Conservation (phyloP, 208 protist genomes). For the Acanthamoeba healyi region DNA sequence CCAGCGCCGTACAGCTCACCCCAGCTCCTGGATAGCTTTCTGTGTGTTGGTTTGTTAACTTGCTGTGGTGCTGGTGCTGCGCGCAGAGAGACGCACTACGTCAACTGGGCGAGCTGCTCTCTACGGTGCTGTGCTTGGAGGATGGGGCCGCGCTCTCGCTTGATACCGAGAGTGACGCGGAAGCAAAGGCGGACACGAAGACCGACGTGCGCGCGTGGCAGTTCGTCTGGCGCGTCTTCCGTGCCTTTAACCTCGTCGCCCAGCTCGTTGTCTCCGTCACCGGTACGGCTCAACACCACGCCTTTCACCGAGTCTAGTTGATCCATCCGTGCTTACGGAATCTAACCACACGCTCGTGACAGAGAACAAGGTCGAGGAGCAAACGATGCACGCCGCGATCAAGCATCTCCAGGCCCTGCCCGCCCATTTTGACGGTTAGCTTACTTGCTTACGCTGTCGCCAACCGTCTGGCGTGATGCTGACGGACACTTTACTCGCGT, state of each 20-base stretch:
- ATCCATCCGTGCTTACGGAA: too few species aligned
- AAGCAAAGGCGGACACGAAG: not conserved
- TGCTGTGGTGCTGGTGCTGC: not conserved
- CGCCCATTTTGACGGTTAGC: not conserved
- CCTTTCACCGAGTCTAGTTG: not conserved
- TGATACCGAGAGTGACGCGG: not conserved
- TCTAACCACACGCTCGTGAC: not conserved
- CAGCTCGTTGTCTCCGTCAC: constrained; percentile 10
- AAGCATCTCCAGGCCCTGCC: not conserved
- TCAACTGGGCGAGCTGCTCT: not conserved
- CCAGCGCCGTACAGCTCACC: not conserved
- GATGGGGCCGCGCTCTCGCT: not conserved
- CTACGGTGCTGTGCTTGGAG: not conserved
- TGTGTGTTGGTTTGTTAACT: not conserved
- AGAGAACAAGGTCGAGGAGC: constrained; percentile 51
- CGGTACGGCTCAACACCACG: not conserved
- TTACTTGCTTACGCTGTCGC: not conserved
- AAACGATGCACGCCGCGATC: not conserved
- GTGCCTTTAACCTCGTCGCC: not conserved
- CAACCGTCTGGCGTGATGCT: too few species aligned
- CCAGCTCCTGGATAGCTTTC: not conserved
- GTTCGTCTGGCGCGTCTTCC: constrained; percentile 11
- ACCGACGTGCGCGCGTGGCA: not conserved
- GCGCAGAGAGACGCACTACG: not conserved
- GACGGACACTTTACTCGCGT: too few species aligned